A percentile compares a stretch with the other conserved stretches of the same genome.
These are phyloP conservation scores for Angomonas ambiguus DNA, from an alignment of 208 protist genomes.

Conservation along the genomic window DNA sequence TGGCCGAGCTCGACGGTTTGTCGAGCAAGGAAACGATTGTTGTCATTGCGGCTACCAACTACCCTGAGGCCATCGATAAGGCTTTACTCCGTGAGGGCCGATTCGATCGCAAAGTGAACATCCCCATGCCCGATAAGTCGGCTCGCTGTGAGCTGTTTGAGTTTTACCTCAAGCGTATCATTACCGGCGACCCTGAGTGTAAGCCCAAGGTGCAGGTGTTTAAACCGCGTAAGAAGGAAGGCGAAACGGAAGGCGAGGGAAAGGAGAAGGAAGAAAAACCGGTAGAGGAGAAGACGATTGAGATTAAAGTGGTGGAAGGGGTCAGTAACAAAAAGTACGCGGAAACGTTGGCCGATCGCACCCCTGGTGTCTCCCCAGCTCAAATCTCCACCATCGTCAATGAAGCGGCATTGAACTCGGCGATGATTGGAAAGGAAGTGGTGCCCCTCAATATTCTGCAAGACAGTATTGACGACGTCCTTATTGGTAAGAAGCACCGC, in stretches of 20 bases:
- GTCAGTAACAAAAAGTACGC: conserved; percentile 82
- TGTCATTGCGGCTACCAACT: conserved; percentile 97
- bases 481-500: conserved; percentile 92
- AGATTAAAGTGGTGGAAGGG: conserved; percentile 70
- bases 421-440: conserved; percentile 66
- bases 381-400: conserved; percentile 97
- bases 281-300: conserved; percentile 20
- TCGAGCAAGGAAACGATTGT: conserved; percentile 92
- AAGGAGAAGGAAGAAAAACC: neutral
- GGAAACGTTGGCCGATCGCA: conserved; percentile 75
- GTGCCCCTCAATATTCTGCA: conserved; percentile 75
- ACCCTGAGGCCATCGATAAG: conserved; percentile 94
- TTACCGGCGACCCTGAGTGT: conserved; percentile 85
- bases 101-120: conserved; percentile 91
- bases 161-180: conserved; percentile 82
- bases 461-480: conserved; percentile 89
- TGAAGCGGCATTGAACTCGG: conserved; percentile 93
- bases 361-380: conserved; percentile 91
- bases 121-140: conserved; percentile 86
- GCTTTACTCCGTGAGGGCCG: conserved; percentile 90
- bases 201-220: conserved; percentile 80
- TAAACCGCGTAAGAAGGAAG: conserved; percentile 50
- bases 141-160: conserved; percentile 89
- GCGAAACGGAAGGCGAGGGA: conserved; percentile 7
- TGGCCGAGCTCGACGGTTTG: conserved; percentile 95